Evolutionary conservation across 2,329 filamentous ascomycete species (phyloP), one percentile per base, ranked within the genome.

Genomic region (Aspergillus sp.): DNA sequence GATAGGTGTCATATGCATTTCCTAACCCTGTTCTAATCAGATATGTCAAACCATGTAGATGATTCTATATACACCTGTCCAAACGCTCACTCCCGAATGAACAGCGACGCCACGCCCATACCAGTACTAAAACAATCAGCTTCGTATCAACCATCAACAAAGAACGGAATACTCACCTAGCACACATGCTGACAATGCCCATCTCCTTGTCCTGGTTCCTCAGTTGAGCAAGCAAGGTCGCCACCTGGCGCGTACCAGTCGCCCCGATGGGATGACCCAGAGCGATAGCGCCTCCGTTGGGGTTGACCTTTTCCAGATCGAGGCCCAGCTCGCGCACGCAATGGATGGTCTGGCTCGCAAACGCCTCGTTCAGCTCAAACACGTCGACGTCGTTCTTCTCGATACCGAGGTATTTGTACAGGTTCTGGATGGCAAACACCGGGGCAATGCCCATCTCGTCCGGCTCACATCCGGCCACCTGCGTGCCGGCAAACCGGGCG

Each of bases 281-380:
- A 5, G 91, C 91, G 71, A 96, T 96, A 1, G 91, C 91, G n/a
- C 91, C 91, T 47, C 91, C 91, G 54, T 93, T 89, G 0, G 89
- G 89, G 72, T 96, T 97, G 16, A 96, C 87, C 72, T 81, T 86
- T 10, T 82, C 83, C 44, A 81, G 73, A 60, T 85, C 81, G 70
- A 83, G 45, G 67, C 81, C 61, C 1, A 76, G 57, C 74, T 94
- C 82, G 63, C 89, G 81, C 52, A 87, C 77, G 76, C 90, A 94
- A 81, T 96, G 96, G 43, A 96, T 90, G 4, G 89, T 91, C 91
- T 97, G 96, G 56, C 88, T 93, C 11, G 91, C 92, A 67, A 97
- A 97, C 1, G 92, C 92, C 81, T 97, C 92, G 77, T 97, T 97
- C 68, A 97, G 73, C 80, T 97, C 92, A 60, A 96, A 79, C 16